Percentiles rank a stretch among this genome's conserved stretches.
phyloP scores from a whole-genome alignment of 768 basidiomycete species.

The Leucogyrophana mollusca region DNA sequence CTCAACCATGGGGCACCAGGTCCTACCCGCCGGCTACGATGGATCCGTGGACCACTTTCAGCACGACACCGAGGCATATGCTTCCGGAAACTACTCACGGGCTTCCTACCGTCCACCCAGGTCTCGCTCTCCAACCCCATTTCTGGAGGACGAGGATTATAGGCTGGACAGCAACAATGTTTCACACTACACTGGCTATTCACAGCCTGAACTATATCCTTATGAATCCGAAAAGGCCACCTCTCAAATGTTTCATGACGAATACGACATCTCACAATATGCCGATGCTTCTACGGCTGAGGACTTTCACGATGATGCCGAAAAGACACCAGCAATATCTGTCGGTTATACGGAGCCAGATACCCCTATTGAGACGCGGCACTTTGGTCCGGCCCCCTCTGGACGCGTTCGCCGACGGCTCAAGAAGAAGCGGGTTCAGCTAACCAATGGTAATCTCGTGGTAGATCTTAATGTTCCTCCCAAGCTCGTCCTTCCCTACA shows the following conservation, averaged over 20 bases:
- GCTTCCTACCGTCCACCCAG: constrained; percentile 50
- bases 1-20: constrained; percentile 10
- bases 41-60: constrained; percentile 53
- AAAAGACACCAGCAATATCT: constrained; percentile 23
- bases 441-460: constrained; percentile 88
- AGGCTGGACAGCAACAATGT: constrained; percentile 54
- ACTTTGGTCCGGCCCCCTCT: constrained; percentile 86
- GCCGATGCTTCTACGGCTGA: constrained; percentile 20
- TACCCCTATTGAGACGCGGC: constrained; percentile 62
- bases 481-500: constrained; percentile 72
- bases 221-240: constrained; percentile 24
- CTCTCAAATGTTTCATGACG: constrained; percentile 10
- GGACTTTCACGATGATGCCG: constrained; percentile 18
- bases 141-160: constrained; percentile 72
- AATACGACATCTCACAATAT: constrained; percentile 32
- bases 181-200: constrained; percentile 51
- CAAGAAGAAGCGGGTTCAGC: constrained; percentile 77
- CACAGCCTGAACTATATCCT: constrained; percentile 14
- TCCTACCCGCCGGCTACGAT: constrained; percentile 34
- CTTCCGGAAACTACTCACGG: constrained; percentile 58
- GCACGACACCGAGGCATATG: constrained; percentile 66
- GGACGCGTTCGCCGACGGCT: constrained; percentile 77
- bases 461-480: constrained; percentile 83
- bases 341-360: constrained; percentile 42
- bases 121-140: constrained; percentile 77